Evolutionary conservation across 768 basidiomycete species (phyloP).

Genomic region (Tylopilus plumbeoviolaceoides): DNA sequence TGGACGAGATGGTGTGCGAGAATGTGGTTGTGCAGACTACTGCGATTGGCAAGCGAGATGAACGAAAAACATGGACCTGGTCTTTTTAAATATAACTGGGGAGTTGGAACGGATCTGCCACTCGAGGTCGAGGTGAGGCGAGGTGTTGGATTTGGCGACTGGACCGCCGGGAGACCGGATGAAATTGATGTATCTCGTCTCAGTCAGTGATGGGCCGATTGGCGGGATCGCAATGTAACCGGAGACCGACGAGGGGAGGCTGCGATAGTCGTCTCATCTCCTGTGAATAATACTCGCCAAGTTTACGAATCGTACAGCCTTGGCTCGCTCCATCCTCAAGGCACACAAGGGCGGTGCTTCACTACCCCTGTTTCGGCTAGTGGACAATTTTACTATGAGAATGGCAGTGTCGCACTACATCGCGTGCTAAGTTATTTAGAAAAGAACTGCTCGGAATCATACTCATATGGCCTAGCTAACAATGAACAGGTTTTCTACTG

Average conservation of each 20-base stretch:
- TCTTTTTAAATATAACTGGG: slow-evolving; percentile 15
- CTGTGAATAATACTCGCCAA: not conserved
- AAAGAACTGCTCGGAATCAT: not conserved
- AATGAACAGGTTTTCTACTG: slow-evolving; percentile 16
- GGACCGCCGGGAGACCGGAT: not conserved
- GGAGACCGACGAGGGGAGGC: slow-evolving; percentile 6
- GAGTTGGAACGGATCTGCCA: slow-evolving; percentile 12
- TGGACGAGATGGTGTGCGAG: slow-evolving; percentile 1
- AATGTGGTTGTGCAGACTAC: not conserved
- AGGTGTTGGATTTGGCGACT: not conserved
- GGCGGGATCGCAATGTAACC: slow-evolving; percentile 9
- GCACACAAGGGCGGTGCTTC: slow-evolving; percentile 9
- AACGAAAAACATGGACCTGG: slow-evolving; percentile 14
- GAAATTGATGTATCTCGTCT: not conserved
- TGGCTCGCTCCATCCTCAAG: slow-evolving; percentile 7
- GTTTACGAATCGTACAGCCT: slow-evolving; percentile 14
- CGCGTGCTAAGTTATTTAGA: slow-evolving; percentile 8
- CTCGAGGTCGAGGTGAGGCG: not conserved
- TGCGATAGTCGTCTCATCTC: not conserved
- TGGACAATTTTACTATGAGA: not conserved
- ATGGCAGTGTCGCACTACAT: slow-evolving; percentile 19
- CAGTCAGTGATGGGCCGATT: not conserved
- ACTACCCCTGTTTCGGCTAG: slow-evolving; percentile 7
- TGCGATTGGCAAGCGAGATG: slow-evolving; percentile 19
- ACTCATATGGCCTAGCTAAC: slow-evolving; percentile 10